A percentile compares a stretch with the other conserved stretches of the same genome.
Conservation (phyloP, 2,329 filamentous ascomycete genomes). For the Chalara sp. region DNA sequence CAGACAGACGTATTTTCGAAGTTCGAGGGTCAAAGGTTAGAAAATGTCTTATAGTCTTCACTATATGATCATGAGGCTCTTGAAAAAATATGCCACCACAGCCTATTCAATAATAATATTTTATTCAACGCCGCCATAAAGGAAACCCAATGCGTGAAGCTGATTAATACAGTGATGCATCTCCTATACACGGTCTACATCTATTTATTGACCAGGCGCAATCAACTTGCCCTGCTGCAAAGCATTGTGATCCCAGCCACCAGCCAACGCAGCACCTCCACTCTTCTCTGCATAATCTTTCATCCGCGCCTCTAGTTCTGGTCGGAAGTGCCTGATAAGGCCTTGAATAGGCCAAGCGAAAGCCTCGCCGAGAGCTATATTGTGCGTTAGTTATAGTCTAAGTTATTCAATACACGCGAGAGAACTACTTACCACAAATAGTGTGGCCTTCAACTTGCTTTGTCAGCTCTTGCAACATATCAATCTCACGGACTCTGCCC, state of each 20-base stretch:
- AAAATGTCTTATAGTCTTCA: no score
- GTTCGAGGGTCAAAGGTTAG: no score
- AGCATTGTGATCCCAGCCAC: slow-evolving; percentile 78
- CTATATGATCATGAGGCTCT: no score
- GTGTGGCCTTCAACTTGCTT: slow-evolving; percentile 99
- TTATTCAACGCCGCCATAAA: slow-evolving; percentile 3
- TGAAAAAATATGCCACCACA: no score
- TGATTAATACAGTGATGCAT: slow-evolving; percentile 25
- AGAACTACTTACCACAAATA: slow-evolving; percentile 69
- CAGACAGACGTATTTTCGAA: no score
- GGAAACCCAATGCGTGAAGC: slow-evolving; percentile 9
- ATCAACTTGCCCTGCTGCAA: slow-evolving; percentile 74
- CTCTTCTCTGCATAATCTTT: slow-evolving; percentile 66
- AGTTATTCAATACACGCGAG: background rate
- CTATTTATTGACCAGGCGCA: slow-evolving; percentile 79
- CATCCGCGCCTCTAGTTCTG: slow-evolving; percentile 90
- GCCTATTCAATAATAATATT: no score
- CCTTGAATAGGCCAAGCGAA: slow-evolving; percentile 99
- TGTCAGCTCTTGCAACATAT: slow-evolving; percentile 98
- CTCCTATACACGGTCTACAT: slow-evolving; percentile 17
- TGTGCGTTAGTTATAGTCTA: slow-evolving; percentile 9
- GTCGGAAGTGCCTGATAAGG: slow-evolving; percentile 95
- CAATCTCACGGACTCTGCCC: slow-evolving; percentile 86
- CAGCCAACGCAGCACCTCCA: slow-evolving; percentile 71
- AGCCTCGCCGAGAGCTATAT: slow-evolving; percentile 78